A percentile compares a stretch with the other conserved stretches of the same genome.
Conservation (phyloP, 2,329 filamentous ascomycete genomes). For the Calycina herbarum region DNA sequence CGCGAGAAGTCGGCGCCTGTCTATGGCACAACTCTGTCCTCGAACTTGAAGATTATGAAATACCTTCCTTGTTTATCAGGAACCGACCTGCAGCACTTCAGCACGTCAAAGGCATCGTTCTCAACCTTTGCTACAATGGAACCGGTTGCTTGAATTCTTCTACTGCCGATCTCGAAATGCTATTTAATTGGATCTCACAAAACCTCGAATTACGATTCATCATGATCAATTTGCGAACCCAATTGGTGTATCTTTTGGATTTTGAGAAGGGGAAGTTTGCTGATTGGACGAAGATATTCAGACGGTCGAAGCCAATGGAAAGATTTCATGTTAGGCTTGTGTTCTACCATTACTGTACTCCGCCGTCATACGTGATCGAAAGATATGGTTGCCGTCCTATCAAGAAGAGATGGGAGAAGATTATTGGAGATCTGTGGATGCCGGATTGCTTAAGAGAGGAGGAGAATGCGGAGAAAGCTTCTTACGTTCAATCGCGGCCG, state of each 20-base stretch:
- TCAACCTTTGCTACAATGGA: not conserved
- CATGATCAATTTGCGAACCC: not conserved
- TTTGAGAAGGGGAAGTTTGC: not conserved
- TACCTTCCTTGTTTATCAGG: not conserved
- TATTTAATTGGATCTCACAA: not conserved
- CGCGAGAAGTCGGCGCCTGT: not conserved
- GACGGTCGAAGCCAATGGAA: not conserved
- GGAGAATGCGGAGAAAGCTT: not conserved
- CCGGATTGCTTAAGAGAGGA: not conserved
- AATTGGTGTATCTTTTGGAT: not conserved
- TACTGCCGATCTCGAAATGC: not conserved
- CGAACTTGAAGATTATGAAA: not conserved
- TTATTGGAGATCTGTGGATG: not conserved
- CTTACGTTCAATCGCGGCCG: not conserved
- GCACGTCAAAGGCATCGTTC: constrained; percentile 4
- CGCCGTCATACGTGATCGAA: not conserved
- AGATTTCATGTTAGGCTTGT: not conserved
- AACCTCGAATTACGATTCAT: constrained; percentile 3
- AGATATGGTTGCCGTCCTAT: not conserved
- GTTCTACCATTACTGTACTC: not conserved
- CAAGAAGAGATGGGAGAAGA: not conserved
- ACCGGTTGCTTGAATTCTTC: not conserved
- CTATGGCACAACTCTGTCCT: constrained; percentile 6
- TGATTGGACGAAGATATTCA: not conserved
- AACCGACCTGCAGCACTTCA: not conserved